These are phyloP conservation scores for Pyrenula massariospora DNA, from an alignment of 495 filamentous ascomycete species.

Conservation along the genomic window DNA sequence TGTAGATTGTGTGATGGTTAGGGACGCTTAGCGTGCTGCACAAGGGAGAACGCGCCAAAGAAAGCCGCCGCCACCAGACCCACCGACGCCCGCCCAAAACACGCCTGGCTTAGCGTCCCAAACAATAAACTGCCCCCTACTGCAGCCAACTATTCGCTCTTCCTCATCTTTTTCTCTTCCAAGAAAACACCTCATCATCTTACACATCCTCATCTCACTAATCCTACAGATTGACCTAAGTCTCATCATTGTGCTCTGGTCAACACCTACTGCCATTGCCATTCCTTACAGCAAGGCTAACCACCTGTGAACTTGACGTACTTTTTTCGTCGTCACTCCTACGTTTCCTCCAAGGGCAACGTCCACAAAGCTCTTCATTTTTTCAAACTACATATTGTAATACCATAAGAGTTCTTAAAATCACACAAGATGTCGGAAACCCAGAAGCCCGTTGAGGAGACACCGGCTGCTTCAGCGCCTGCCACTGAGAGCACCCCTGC, in stretches of 20 bases:
- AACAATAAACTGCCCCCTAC: neutral
- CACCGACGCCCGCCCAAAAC: neutral
- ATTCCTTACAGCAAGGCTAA: neutral
- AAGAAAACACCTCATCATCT: neutral
- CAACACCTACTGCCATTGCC: neutral
- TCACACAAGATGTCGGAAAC: slow-evolving; percentile 36
- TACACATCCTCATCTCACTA: neutral
- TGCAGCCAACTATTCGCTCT: neutral
- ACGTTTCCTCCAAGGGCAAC: neutral
- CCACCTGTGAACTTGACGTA: neutral
- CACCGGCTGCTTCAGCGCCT: slow-evolving; percentile 18
- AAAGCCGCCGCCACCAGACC: neutral
- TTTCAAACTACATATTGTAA: no score
- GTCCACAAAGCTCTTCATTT: no score
- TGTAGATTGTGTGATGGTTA: neutral
- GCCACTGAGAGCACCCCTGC: slow-evolving; percentile 3
- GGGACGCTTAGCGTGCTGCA: neutral
- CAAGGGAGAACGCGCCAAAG: neutral
- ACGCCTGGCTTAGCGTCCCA: neutral
- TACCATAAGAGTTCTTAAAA: no score
- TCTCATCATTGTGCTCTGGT: neutral
- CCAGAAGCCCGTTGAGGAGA: slow-evolving; percentile 38
- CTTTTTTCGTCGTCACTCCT: neutral
- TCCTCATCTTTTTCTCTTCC: neutral
- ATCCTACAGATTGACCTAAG: neutral